A percentile compares a stretch with the other conserved stretches of the same genome.
Conservation (phyloP, 2,329 filamentous ascomycete genomes). For the Pestalotiopsis fici region DNA sequence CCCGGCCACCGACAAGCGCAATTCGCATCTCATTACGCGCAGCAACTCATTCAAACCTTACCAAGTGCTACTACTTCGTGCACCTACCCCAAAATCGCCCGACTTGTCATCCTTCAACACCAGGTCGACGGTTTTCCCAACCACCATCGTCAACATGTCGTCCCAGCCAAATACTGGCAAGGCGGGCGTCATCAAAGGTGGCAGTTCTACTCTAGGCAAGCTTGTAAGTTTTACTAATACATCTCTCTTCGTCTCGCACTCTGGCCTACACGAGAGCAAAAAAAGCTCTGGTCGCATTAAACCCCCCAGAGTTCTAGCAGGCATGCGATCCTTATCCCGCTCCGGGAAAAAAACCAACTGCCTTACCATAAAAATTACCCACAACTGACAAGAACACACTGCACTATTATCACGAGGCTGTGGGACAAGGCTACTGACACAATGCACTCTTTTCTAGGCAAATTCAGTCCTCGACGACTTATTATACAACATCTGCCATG, state of each 20-base stretch:
- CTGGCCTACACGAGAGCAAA: neutral
- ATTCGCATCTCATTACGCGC: neutral
- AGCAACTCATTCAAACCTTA: neutral
- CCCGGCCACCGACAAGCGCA: neutral
- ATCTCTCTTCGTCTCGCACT: neutral
- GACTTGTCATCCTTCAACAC: slow-evolving; percentile 7
- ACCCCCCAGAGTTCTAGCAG: neutral
- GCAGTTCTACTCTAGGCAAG: slow-evolving; percentile 56
- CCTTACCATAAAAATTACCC: neutral
- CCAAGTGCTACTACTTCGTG: neutral
- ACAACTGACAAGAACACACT: neutral
- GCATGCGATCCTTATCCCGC: neutral
- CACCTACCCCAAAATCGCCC: slow-evolving; percentile 1
- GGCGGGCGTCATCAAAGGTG: slow-evolving; percentile 58
- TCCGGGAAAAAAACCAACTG: neutral
- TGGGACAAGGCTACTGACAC: slow-evolving; percentile 5
- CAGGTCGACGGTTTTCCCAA: slow-evolving; percentile 2
- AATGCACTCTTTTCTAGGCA: slow-evolving; percentile 41
- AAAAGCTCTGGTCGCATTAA: neutral
- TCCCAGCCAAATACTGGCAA: slow-evolving; percentile 43
- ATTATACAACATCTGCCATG: slow-evolving; percentile 75
- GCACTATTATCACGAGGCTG: slow-evolving; percentile 8
- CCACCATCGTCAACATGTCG: slow-evolving; percentile 6
- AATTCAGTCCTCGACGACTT: slow-evolving; percentile 72
- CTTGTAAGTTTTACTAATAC: slow-evolving; percentile 49